Conservation (phyloP, 2,329 filamentous ascomycete species). For the Cladosporium sp. region DNA sequence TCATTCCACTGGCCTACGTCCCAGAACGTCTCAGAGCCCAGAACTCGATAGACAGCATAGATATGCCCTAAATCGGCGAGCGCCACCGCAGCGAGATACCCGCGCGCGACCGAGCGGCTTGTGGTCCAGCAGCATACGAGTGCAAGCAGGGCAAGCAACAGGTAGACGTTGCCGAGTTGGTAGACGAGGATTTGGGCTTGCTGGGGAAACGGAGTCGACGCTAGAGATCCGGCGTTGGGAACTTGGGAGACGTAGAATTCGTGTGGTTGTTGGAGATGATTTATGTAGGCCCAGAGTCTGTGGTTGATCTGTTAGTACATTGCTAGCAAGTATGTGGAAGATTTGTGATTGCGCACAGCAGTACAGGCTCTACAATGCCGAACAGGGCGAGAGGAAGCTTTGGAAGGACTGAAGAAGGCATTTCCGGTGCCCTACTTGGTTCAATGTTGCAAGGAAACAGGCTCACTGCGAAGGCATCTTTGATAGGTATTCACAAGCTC, state of each 20-base stretch:
- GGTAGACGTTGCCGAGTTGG: constrained; percentile 24
- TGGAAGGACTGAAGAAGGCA: constrained; percentile 24
- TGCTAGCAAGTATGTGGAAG: background rate
- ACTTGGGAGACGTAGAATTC: constrained; percentile 25
- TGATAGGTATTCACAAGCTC: background rate
- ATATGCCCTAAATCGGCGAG: constrained; percentile 27
- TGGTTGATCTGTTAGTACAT: background rate
- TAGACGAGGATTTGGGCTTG: constrained; percentile 25
- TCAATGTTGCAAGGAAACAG: background rate
- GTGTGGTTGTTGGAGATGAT: constrained; percentile 18
- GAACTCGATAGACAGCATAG: constrained; percentile 25
- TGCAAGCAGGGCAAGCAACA: constrained; percentile 26
- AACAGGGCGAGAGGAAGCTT: constrained; percentile 25
- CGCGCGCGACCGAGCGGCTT: constrained; percentile 17
- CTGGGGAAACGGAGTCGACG: constrained; percentile 15
- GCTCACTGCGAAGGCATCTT: background rate
- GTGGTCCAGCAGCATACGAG: constrained; percentile 29
- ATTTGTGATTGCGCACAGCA: constrained; percentile 19
- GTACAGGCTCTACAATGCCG: constrained; percentile 26
- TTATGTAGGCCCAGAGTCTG: constrained; percentile 25
- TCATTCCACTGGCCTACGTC: constrained; percentile 25
- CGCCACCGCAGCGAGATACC: constrained; percentile 25
- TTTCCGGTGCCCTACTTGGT: background rate
- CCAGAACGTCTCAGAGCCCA: constrained; percentile 24
- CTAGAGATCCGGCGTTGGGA: constrained; percentile 14